A percentile compares a stretch with the other conserved stretches of the same genome.
Evolutionary conservation across 164 flowering plant genomes (phyloP).

Genomic region (Annona cherimola): DNA sequence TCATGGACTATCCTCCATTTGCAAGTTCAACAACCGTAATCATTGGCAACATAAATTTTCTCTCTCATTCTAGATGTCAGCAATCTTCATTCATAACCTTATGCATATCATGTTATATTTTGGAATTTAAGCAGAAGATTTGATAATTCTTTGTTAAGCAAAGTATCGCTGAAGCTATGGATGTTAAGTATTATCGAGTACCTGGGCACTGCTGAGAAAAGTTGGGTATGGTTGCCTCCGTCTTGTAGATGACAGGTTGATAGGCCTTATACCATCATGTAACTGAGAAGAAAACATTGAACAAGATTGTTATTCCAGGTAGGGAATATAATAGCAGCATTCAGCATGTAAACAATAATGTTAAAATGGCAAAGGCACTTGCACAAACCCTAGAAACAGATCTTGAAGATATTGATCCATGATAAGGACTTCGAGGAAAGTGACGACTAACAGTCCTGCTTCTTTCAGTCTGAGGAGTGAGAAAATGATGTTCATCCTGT

Average conservation of each 20-base stretch:
- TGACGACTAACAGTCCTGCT: conserved; percentile 51
- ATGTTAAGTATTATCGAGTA: conserved; percentile 6
- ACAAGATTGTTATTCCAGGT: conserved; percentile 6
- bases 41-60: too few species aligned
- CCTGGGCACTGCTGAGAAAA: conserved; percentile 26
- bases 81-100: too few species aligned
- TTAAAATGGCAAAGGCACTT: background rate
- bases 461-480: conserved; percentile 63
- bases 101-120: too few species aligned
- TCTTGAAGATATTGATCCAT: conserved; percentile 53
- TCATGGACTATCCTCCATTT: too few species aligned
- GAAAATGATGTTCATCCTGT: conserved; percentile 42
- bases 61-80: too few species aligned
- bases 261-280: conserved; percentile 27
- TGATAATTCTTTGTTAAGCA: background rate
- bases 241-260: conserved; percentile 25
- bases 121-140: background rate
- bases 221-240: conserved; percentile 38
- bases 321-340: background rate
- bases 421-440: conserved; percentile 76
- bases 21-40: too few species aligned
- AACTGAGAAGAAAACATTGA: conserved; percentile 20
- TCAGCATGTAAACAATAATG: background rate
- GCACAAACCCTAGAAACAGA: conserved; percentile 52
- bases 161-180: background rate